A percentile compares a stretch with the other conserved stretches of the same genome.
phyloP scores from a whole-genome alignment of 257 asterid genomes.

The Ehretia macrophylla region DNA sequence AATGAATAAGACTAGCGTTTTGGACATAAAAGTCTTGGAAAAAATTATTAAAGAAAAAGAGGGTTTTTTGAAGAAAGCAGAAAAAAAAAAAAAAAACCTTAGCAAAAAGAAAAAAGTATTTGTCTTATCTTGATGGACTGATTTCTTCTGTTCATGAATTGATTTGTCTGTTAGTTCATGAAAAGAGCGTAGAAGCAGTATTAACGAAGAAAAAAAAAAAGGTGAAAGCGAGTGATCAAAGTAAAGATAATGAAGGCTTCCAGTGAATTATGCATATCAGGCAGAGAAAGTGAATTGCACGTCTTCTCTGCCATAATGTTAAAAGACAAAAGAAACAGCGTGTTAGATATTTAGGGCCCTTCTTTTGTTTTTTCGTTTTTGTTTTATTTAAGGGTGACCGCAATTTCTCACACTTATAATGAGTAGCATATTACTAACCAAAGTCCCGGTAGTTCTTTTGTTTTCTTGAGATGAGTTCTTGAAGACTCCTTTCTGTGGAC shows the following conservation, averaged over 20 bases:
- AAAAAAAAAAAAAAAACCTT: too few species aligned
- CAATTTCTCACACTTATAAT: too few species aligned
- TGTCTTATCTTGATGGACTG: background rate
- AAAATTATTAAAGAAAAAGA: too few species aligned
- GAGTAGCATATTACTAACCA: too few species aligned
- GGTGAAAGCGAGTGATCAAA: slow-evolving; percentile 13
- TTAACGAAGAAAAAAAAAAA: slow-evolving; percentile 15
- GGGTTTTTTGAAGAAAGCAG: too few species aligned
- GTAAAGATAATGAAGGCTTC: slow-evolving; percentile 21
- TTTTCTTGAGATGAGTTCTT: too few species aligned
- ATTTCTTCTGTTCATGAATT: background rate
- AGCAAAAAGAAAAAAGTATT: background rate
- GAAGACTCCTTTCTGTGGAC: slow-evolving; percentile 11
- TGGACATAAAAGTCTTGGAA: too few species aligned
- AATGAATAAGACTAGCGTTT: too few species aligned
- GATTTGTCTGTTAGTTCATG: slow-evolving; percentile 8
- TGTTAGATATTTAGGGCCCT: too few species aligned
- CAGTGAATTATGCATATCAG: slow-evolving; percentile 35
- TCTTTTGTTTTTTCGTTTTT: slow-evolving; percentile 4
- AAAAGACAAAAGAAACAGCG: too few species aligned
- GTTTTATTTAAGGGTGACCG: too few species aligned
- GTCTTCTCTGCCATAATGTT: slow-evolving; percentile 15
- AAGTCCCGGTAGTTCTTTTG: too few species aligned
- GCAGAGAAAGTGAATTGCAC: slow-evolving; percentile 32
- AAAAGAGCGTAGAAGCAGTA: slow-evolving; percentile 12